Evolutionary conservation across 345 rosid genomes (phyloP), one percentile per base, ranked within the genome.

Genomic region (Trapa bicornis): DNA sequence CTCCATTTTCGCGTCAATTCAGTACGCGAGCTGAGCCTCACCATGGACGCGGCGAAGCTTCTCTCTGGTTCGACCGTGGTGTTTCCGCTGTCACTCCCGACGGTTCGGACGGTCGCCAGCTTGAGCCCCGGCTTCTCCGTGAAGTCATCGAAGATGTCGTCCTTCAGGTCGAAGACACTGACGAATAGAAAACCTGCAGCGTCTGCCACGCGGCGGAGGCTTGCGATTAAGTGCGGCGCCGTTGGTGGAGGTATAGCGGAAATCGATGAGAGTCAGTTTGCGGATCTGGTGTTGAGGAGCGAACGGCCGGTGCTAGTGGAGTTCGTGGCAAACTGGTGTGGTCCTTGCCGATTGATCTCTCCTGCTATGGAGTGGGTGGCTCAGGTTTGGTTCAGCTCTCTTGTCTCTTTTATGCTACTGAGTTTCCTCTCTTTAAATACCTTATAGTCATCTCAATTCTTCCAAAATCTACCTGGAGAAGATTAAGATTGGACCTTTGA

Each of bases 311-410:
- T 89, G 71, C 84, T 89, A 11, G 93, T 91, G 4, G 96, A 88
- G 80, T 91, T 91, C 80, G 88, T 91, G 3, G 97, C 97, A 60
- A 79, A 71, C 66, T 88, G 97, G 97, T 91, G 97, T 62, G 97
- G 97, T 35, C 96, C 97, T 6, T 91, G 97, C 80, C 89, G 91
- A 58, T 77, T 91, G 70, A 87, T 91, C 71, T 80, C 89, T 78
- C 88, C 93, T 4, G 89, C 92, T 63, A 79, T 88, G 77, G 86
- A 89, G 73, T 77, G 78, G 67, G 68, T 87, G 42, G 72, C 72
- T 61, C 66, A 69, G 72, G 72, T 69, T 9, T 15, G n/a, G 7
- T n/a, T 52, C 48, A 13, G 12, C 13, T 7, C 22, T 11, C 54
- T 50, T 14, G 2, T 50, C 54, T 50, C 54, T 14, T 2, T 11